Conservation (phyloP, 352 stramenopile genomes). For the Sclerospora graminicola region DNA sequence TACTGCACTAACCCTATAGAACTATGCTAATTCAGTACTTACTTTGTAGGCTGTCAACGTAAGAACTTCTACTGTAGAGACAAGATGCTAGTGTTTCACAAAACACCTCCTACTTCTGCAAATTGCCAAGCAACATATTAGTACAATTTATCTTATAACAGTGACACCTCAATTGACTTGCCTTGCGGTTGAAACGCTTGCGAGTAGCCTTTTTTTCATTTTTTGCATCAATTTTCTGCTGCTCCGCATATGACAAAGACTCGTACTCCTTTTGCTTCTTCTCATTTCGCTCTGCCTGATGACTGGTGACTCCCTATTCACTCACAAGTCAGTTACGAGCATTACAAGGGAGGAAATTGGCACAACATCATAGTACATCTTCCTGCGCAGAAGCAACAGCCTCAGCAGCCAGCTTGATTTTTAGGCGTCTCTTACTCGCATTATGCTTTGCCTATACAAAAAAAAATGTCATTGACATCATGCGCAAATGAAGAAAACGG, state of each 20-base stretch:
- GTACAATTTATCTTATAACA: too few species aligned
- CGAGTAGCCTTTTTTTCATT: constrained; percentile 61
- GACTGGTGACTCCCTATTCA: constrained; percentile 35
- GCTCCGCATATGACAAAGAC: constrained; percentile 67
- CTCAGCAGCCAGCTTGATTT: constrained; percentile 46
- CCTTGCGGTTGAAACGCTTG: constrained; percentile 64
- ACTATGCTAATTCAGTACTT: too few species aligned
- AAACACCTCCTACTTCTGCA: too few species aligned
- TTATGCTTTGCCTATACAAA: constrained; percentile 47
- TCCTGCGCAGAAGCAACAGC: constrained; percentile 17
- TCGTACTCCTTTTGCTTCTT: constrained; percentile 78
- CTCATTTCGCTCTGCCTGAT: constrained; percentile 44
- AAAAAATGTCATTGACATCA: constrained; percentile 1
- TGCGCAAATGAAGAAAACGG: neutral
- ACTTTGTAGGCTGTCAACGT: too few species aligned
- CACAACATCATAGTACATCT: constrained; percentile 15
- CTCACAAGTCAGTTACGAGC: neutral
- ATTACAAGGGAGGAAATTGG: neutral
- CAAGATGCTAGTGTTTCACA: too few species aligned
- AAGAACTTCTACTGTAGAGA: too few species aligned
- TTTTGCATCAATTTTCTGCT: constrained; percentile 64
- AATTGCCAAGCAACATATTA: too few species aligned
- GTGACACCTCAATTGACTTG: neutral
- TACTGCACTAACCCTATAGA: too few species aligned
- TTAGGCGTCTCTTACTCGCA: constrained; percentile 61